Conservation (phyloP, 768 basidiomycete genomes). For the Leccinum subtestaceum region DNA sequence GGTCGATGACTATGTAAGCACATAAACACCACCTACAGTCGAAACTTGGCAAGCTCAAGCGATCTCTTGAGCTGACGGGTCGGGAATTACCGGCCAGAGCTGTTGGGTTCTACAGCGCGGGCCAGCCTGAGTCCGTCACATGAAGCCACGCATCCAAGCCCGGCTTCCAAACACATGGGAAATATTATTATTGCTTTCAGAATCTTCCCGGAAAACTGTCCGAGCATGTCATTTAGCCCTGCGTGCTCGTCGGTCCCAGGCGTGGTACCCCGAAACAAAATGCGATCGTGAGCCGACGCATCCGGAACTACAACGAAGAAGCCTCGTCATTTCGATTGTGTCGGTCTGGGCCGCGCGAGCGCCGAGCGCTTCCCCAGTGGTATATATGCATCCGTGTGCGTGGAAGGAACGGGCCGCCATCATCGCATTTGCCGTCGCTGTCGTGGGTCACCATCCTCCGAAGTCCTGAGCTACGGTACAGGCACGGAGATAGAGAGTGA, state of each 20-base stretch:
- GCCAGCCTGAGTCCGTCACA: no score
- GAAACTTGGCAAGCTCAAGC: neutral
- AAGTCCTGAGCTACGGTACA: neutral
- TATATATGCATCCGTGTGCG: neutral
- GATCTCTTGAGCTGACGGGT: neutral
- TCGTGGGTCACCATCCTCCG: neutral
- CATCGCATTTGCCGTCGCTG: neutral
- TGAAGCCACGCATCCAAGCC: no score
- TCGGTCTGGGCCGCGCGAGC: neutral
- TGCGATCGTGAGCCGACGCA: neutral
- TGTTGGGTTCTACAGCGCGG: neutral
- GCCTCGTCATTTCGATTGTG: neutral
- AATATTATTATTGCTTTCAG: neutral
- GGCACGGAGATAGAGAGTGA: neutral
- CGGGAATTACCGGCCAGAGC: neutral
- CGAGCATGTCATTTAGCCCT: no score
- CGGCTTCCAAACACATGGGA: no score
- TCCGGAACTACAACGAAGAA: neutral
- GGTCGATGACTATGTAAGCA: no score
- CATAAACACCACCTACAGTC: no score
- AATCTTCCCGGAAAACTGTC: no score
- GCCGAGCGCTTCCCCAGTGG: neutral
- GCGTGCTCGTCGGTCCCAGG: no score
- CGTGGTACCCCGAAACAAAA: neutral
- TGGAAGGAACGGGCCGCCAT: neutral